Conservation (phyloP, 345 rosid genomes). For the Viola odorata region DNA sequence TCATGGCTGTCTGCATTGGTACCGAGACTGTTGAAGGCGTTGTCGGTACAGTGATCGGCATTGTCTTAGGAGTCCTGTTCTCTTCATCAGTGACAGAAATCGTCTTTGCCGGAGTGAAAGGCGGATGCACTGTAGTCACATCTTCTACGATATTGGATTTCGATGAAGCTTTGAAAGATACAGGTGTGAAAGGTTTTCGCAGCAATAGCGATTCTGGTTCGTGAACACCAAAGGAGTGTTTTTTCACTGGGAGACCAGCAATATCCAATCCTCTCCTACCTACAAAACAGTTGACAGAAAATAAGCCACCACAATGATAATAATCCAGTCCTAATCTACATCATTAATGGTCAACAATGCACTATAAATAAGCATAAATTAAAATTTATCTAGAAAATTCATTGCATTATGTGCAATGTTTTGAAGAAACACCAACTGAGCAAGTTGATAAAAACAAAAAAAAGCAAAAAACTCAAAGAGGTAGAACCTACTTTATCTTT, state of each 20-base stretch:
- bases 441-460: not conserved
- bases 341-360: no score
- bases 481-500: slow-evolving; percentile 17
- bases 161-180: slow-evolving; percentile 46
- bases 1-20: slow-evolving; percentile 67
- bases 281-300: slow-evolving; percentile 1
- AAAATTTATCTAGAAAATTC: no score
- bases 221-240: slow-evolving; percentile 48
- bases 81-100: slow-evolving; percentile 40
- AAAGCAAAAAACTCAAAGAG: slow-evolving; percentile 13
- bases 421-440: no score
- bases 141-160: slow-evolving; percentile 38
- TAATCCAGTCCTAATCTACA: no score
- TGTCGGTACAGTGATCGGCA: slow-evolving; percentile 44
- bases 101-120: slow-evolving; percentile 49
- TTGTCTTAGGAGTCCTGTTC: slow-evolving; percentile 56
- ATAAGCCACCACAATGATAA: not conserved
- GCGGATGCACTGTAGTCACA: slow-evolving; percentile 4
- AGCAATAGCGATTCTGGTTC: slow-evolving; percentile 61
- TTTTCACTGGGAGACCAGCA: slow-evolving; percentile 56
- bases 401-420: no score
- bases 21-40: slow-evolving; percentile 68
- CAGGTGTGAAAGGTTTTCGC: slow-evolving; percentile 86
- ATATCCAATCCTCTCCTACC: slow-evolving; percentile 23
- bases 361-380: not conserved